Evolutionary conservation across 768 basidiomycete species (phyloP), one percentile per base, ranked within the genome.

Genomic region (Leccinum pellstonianum): DNA sequence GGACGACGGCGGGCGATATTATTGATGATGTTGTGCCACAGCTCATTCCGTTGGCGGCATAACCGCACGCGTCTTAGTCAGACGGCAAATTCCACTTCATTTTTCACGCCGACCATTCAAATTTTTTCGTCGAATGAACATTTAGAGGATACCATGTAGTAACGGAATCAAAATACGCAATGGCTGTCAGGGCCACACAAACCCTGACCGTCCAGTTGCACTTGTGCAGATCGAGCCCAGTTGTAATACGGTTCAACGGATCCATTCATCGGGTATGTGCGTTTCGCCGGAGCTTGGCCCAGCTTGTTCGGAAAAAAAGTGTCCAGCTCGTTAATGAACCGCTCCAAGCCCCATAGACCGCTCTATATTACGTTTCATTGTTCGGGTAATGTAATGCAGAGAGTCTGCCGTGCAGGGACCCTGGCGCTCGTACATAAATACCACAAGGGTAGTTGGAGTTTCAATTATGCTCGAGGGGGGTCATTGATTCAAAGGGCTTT

Each of bases 41-140:
- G 35, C 54, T 49, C 15, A 63, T 48, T 25, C 57, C 58, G 9
- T 61, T 41, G 59, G 35, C 66, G 48, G 54, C 63, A 56, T 67
- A 59, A 52, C 57, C 47, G 31, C 64, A 66, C 54, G 25, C 5
- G 10, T 68, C 68, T 70, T 73, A 70, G 68, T 73, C 70, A 73
- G 72, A 63, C 69, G 69, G 71, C 52, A 69, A 62, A 52, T 52
- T 61, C 68, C 70, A 71, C 63, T 68, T 47, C 52, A 65, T 53
- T 56, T 53, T 49, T 35, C 10, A n/a, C n/a, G 17, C 9, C 19
- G n/a, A n/a, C n/a, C 43, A 2, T 8, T n/a, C 35, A 15, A 37
- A 7, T 15, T 15, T 15, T 15, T 15, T 15, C 37, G 33, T 35
- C 7, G 37, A 17, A 41, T n/a, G 38, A 17, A n/a, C 38, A 41